Base-by-base conservation (phyloP, 495 filamentous ascomycete species). In the Cercophora sp. region DNA sequence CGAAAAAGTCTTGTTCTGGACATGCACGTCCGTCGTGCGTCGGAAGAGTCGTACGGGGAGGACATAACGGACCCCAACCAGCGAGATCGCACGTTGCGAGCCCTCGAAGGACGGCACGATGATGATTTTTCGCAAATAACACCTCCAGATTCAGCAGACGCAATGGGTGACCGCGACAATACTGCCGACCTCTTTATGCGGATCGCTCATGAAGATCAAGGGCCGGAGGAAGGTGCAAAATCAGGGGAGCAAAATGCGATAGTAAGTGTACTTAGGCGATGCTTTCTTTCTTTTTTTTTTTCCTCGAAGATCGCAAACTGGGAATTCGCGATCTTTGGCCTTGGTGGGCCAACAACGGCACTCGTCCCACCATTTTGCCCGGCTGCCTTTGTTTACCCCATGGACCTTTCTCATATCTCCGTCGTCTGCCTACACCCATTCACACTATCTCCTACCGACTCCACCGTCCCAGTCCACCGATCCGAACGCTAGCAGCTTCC, bases 121-220 rank as follows among this genome's bases (percentile, higher is more conserved):
- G 69, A 75, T 31, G 66, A 68, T 8, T 68, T 69, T 29, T 60
- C 58, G 26, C 71, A 68, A 24, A 66, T 66, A 48, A 67, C 71
- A 16, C 69, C 72, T 6, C 65, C 64, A 18, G 70, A 74, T 52
- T 71, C 71, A 3, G 64, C 64, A 8, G 68, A 69, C 57, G 66
- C 42, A 63, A 70, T 52, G 53, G 61, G 66, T 22, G 68, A 70
- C 54, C 51, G 62, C 26, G 76, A 76, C 36, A 74, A 75, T 40
- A 75, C 60, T 9, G 75, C 72, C 42, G 79, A 82, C 62, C 57
- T 80, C 22, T 82, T 82, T 51, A 70, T 82, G 39, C 71, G 64
- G 26, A 76, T 79, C 41, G 79, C 79, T 16, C 61, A 69, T 26
- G 77, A 82, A 52, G 73, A 78, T 34, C 51, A 69, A 31, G 55